A percentile compares a stretch with the other conserved stretches of the same genome.
Conservation (phyloP, 768 basidiomycete species). For the Hemileccinum rubropunctum region DNA sequence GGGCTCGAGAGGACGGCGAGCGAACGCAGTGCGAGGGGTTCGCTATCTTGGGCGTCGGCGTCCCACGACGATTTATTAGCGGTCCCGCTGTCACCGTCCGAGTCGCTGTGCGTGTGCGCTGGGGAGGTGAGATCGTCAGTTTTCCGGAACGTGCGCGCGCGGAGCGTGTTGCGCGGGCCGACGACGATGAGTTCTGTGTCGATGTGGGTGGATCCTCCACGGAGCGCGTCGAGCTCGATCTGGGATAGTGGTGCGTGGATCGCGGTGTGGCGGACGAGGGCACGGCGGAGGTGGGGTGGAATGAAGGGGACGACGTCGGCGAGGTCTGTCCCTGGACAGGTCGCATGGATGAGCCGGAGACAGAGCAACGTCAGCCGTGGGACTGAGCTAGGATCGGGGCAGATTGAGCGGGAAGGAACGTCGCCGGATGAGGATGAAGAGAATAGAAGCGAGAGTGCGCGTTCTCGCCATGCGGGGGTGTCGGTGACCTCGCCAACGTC, state of each 20-base stretch:
- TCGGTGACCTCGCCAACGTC: slow-evolving; percentile 18
- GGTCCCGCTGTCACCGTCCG: too few species aligned
- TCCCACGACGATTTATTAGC: slow-evolving; percentile 39
- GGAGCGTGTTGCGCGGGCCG: slow-evolving; percentile 48
- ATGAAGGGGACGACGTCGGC: slow-evolving; percentile 48
- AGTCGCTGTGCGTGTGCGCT: not conserved
- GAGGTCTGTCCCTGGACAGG: slow-evolving; percentile 43
- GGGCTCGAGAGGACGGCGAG: slow-evolving; percentile 51
- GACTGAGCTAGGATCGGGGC: slow-evolving; percentile 25
- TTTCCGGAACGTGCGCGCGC: slow-evolving; percentile 41
- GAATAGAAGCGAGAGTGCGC: slow-evolving; percentile 55
- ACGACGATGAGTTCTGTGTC: slow-evolving; percentile 66
- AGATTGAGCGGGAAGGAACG: slow-evolving; percentile 2
- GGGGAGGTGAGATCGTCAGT: not conserved
- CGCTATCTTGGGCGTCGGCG: slow-evolving; percentile 27
- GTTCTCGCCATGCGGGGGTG: slow-evolving; percentile 45
- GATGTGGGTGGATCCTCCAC: slow-evolving; percentile 48
- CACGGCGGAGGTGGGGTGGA: slow-evolving; percentile 56
- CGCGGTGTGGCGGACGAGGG: slow-evolving; percentile 56
- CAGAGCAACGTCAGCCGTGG: slow-evolving; percentile 60
- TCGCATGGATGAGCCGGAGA: slow-evolving; percentile 44
- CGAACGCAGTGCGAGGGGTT: slow-evolving; percentile 38
- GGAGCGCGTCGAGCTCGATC: slow-evolving; percentile 48
- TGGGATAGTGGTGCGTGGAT: slow-evolving; percentile 54
- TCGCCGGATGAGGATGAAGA: slow-evolving; percentile 10